phyloP scores from a whole-genome alignment of 495 filamentous ascomycete species.

The Aspergillus haitiensis region DNA sequence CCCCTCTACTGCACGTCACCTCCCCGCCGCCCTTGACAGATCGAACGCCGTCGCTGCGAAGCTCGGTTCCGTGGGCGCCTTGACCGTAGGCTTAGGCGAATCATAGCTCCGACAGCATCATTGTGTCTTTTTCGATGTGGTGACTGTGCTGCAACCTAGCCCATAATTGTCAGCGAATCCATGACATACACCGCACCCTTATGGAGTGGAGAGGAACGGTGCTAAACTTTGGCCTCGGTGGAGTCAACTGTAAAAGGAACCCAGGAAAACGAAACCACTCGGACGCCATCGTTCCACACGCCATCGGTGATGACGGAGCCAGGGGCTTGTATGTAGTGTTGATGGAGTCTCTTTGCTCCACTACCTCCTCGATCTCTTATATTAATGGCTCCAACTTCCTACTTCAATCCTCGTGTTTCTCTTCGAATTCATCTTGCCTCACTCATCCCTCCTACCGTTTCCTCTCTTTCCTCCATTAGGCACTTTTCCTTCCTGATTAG shows the following conservation, averaged over 20 bases:
- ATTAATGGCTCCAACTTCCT: conserved; percentile 16
- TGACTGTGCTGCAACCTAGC: neutral
- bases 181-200: conserved; percentile 4
- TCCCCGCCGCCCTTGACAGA: conserved; percentile 13
- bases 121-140: neutral
- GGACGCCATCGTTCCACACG: conserved; percentile 15
- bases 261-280: conserved; percentile 9
- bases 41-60: conserved; percentile 5
- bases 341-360: conserved; percentile 4
- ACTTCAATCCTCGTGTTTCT: conserved; percentile 3
- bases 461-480: neutral
- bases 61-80: conserved; percentile 11
- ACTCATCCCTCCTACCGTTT: neutral
- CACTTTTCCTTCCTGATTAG: neutral
- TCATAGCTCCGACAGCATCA: conserved; percentile 8
- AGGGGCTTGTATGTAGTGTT: conserved; percentile 19
- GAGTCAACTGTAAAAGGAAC: conserved; percentile 10
- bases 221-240: conserved; percentile 21
- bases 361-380: conserved; percentile 8
- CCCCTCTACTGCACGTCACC: conserved; percentile 19
- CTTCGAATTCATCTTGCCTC: conserved; percentile 1
- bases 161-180: conserved; percentile 3
- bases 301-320: conserved; percentile 21
- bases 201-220: conserved; percentile 1
- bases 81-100: conserved; percentile 12